Evolutionary conservation across 306 rosid species (phyloP).

Genomic region (cucumber (Cucumis sativus)): Cucumber_9930_V3 NC_026658.2:10974501-10975000

Average conservation of each 20-base stretch:
- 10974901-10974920: slow-evolving; percentile 78
- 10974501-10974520: slow-evolving; percentile 28
- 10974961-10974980: slow-evolving; percentile 1
- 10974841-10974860: slow-evolving; percentile 76
- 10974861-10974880: slow-evolving; percentile 65
- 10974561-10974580: background rate
- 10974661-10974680: background rate
- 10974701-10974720: slow-evolving; percentile 43
- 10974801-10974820: background rate
- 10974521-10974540: slow-evolving; percentile 7
- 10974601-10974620: background rate
- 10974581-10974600: background rate
- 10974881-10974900: slow-evolving; percentile 64
- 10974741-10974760: slow-evolving; percentile 69
- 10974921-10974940: slow-evolving; percentile 33
- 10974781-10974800: background rate
- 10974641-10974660: background rate
- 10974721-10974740: slow-evolving; percentile 89
- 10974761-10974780: slow-evolving; percentile 52
- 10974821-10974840: background rate
- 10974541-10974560: background rate
- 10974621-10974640: background rate
- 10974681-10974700: slow-evolving; percentile 10
- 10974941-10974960: background rate
- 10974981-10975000: slow-evolving; percentile 1